A percentile compares a stretch with the other conserved stretches of the same genome.
phyloP scores from a whole-genome alignment of 2,329 filamentous ascomycete genomes.

The Aphanocladium album region DNA sequence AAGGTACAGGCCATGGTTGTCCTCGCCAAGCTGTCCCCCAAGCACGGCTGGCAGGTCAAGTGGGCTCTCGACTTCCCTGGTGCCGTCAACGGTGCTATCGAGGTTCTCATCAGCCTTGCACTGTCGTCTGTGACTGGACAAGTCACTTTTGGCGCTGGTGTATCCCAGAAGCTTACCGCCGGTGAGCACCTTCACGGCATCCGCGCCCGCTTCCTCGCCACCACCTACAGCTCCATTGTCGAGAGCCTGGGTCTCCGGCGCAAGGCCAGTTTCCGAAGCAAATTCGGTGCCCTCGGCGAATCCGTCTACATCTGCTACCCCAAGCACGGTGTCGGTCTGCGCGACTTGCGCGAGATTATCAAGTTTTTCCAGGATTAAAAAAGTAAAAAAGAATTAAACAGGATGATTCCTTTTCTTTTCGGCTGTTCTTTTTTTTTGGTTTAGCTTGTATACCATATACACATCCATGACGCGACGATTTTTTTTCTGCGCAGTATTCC shows the following conservation, averaged over 20 bases:
- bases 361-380: conserved; percentile 78
- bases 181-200: conserved; percentile 78
- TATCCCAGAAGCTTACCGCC: conserved; percentile 65
- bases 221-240: conserved; percentile 76
- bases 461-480: neutral
- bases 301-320: conserved; percentile 88
- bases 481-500: neutral
- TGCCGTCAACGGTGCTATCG: conserved; percentile 81
- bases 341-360: conserved; percentile 78
- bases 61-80: conserved; percentile 92
- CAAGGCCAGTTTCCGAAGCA: conserved; percentile 86
- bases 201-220: conserved; percentile 73
- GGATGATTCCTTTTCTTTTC: neutral
- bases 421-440: neutral
- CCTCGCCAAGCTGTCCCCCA: conserved; percentile 72
- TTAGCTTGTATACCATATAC: conserved; percentile 3
- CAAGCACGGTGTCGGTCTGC: conserved; percentile 74
- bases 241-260: conserved; percentile 76
- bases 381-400: neutral
- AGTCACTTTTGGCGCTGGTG: conserved; percentile 86
- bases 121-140: conserved; percentile 47
- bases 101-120: conserved; percentile 70
- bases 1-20: conserved; percentile 74
- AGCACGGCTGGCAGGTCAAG: conserved; percentile 89
- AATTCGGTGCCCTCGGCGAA: conserved; percentile 80